Conservation (phyloP, 1,284 basidiomycete species). For the Fomitopsis betulina region DNA sequence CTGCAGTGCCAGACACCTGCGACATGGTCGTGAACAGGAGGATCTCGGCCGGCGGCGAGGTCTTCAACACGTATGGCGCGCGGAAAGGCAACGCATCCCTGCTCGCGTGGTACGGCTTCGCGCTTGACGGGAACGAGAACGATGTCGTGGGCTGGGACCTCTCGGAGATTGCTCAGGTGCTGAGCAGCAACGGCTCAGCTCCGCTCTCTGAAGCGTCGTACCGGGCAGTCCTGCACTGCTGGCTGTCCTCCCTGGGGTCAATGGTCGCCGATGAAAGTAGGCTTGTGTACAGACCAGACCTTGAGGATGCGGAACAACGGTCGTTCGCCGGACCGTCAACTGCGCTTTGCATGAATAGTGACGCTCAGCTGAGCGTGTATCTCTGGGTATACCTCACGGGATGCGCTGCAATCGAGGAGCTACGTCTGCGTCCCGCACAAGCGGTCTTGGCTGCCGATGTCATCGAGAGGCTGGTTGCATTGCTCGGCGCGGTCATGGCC, state of each 20-base stretch:
- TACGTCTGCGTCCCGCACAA: not conserved
- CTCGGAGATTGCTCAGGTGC: slow-evolving; percentile 27
- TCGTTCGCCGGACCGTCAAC: not conserved
- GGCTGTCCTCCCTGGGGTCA: slow-evolving; percentile 1
- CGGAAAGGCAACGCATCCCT: slow-evolving; percentile 66
- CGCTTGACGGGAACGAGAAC: slow-evolving; percentile 58
- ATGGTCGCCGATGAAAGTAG: slow-evolving; percentile 4
- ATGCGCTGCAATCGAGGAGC: not conserved
- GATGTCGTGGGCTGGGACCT: slow-evolving; percentile 48
- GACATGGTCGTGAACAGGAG: slow-evolving; percentile 62
- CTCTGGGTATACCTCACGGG: slow-evolving; percentile 27
- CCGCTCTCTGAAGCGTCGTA: not conserved
- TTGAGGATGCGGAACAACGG: not conserved
- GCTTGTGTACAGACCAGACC: slow-evolving; percentile 11
- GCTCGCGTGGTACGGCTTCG: slow-evolving; percentile 73
- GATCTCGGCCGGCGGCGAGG: slow-evolving; percentile 52
- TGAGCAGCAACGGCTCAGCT: not conserved
- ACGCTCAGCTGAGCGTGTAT: slow-evolving; percentile 27
- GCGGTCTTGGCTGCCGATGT: too few relatives aligned
- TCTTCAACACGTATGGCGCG: slow-evolving; percentile 87
- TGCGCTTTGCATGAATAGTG: slow-evolving; percentile 23
- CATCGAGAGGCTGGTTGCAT: not conserved
- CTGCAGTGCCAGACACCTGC: slow-evolving; percentile 33
- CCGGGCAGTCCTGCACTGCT: not conserved
- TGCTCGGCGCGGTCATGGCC: not conserved